Evolutionary conservation across 768 basidiomycete species (phyloP).

Genomic region (Tricholoma hemisulphureum): DNA sequence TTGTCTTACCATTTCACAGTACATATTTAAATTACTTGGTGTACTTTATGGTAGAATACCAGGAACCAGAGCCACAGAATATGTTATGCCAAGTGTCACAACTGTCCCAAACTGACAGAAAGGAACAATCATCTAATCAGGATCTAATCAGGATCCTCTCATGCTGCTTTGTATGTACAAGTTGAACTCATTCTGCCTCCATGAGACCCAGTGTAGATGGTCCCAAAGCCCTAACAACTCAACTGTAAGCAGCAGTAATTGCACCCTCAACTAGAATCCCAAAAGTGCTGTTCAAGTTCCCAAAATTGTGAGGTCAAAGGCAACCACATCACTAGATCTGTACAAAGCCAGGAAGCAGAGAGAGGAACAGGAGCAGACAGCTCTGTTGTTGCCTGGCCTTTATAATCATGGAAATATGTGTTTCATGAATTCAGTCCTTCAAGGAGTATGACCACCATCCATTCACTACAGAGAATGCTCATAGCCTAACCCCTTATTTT

Average conservation of each 20-base stretch:
- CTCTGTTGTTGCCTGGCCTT: constrained; percentile 69
- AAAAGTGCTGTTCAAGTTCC: too few species aligned
- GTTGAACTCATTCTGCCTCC: background rate
- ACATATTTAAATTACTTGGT: too few species aligned
- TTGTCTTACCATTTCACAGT: background rate
- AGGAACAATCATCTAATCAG: background rate
- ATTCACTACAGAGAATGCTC: background rate
- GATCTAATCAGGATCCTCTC: background rate
- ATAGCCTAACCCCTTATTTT: constrained; percentile 3
- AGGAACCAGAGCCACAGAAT: background rate
- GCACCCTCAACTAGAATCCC: background rate
- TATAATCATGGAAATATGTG: constrained; percentile 87
- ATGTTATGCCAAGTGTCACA: too few species aligned
- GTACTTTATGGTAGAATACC: constrained; percentile 45
- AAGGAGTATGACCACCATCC: constrained; percentile 56
- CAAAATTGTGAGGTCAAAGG: constrained; percentile 55
- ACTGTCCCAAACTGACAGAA: too few species aligned
- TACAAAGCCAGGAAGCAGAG: constrained; percentile 55
- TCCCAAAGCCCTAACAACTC: background rate
- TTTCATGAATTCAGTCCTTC: constrained; percentile 94
- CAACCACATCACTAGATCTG: constrained; percentile 60
- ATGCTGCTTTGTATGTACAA: background rate
- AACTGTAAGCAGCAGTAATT: background rate
- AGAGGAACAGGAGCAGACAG: constrained; percentile 61
- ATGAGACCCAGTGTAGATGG: background rate